phyloP scores from a whole-genome alignment of 495 filamentous ascomycete species.

The Gamarada debralockiae region DNA sequence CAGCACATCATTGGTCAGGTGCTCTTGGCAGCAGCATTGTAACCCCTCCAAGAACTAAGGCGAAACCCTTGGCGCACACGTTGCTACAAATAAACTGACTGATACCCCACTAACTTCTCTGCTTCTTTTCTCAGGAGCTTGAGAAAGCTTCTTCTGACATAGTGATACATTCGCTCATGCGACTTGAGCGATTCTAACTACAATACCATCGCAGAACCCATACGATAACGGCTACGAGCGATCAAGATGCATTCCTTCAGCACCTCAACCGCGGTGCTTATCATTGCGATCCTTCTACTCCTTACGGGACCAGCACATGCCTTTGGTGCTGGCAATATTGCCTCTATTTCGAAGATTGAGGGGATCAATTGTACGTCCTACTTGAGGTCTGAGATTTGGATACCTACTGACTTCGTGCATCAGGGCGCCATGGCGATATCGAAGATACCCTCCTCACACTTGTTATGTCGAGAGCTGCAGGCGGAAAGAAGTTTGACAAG shows the following conservation, averaged over 20 bases:
- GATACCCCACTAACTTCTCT: neutral
- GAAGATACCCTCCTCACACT: conserved; percentile 81
- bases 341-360: conserved; percentile 69
- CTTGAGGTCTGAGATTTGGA: neutral
- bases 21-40: neutral
- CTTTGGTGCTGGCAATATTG: conserved; percentile 62
- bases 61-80: neutral
- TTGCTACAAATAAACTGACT: neutral
- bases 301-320: conserved; percentile 63
- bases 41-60: neutral
- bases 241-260: conserved; percentile 25
- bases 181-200: too few species aligned
- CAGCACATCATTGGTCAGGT: neutral
- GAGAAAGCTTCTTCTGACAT: neutral
- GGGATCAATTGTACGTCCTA: conserved; percentile 65
- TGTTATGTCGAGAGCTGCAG: conserved; percentile 68
- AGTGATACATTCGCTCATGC: too few species aligned
- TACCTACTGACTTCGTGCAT: conserved; percentile 7
- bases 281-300: conserved; percentile 52
- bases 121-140: neutral
- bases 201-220: too few species aligned
- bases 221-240: too few species aligned
- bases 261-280: conserved; percentile 30
- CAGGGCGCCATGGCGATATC: conserved; percentile 93
- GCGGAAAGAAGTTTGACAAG: conserved; percentile 83